These are phyloP conservation scores for Vigna unguiculata DNA, from an alignment of 306 rosid species.

Conservation along the genomic window DNA sequence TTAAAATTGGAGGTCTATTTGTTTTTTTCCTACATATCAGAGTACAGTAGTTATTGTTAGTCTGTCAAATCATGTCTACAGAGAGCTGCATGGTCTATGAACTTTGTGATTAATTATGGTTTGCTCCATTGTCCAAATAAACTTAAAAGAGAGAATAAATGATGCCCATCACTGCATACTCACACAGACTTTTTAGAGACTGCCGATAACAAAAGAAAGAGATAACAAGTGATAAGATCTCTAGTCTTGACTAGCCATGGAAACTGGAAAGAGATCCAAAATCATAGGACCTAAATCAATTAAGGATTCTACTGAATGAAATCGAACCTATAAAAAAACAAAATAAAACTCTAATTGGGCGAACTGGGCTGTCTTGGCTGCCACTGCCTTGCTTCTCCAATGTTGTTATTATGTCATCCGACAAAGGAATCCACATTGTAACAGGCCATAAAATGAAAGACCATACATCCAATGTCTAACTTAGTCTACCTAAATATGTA, in stretches of 20 bases:
- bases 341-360: not conserved
- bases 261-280: not conserved
- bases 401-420: not conserved
- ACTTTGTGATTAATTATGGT: not conserved
- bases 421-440: not conserved
- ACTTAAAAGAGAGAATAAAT: not conserved
- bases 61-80: not conserved
- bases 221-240: not conserved
- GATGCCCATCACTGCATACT: not conserved
- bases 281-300: not conserved
- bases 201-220: not conserved
- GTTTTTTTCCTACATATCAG: not conserved
- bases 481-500: constrained; percentile 2
- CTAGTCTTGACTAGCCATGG: not conserved
- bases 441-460: not conserved
- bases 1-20: not conserved
- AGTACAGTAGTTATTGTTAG: not conserved
- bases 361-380: not conserved
- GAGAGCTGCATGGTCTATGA: not conserved
- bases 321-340: not conserved
- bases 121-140: not conserved
- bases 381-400: not conserved
- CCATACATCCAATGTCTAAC: not conserved
- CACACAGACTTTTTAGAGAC: not conserved
- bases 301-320: constrained; percentile 20